These are phyloP conservation scores for Phaffia rhodozyma DNA, from an alignment of 1,284 basidiomycete species.

Conservation along the genomic window DNA sequence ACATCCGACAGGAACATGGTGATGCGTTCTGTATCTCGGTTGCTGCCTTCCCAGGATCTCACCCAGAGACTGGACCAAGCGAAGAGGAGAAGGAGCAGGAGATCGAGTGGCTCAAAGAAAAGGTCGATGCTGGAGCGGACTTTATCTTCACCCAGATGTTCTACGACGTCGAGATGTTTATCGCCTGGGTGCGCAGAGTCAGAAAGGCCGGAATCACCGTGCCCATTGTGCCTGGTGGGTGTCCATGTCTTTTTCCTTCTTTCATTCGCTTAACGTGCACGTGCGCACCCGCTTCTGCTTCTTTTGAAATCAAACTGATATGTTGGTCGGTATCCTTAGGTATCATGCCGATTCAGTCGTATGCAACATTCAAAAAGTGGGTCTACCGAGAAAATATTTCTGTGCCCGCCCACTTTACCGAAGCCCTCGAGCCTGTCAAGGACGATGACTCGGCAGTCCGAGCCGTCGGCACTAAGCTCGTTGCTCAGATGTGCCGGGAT, in stretches of 20 bases:
- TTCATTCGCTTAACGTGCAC: no score
- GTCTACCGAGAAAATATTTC: constrained; percentile 73
- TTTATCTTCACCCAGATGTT: constrained; percentile 97
- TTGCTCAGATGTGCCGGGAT: constrained; percentile 72
- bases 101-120: constrained; percentile 73
- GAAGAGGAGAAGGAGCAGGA: constrained; percentile 46
- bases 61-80: constrained; percentile 44
- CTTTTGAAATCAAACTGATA: no score
- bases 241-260: neutral
- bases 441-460: constrained; percentile 84
- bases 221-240: constrained; percentile 74
- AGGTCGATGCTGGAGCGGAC: constrained; percentile 89
- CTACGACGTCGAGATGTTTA: constrained; percentile 80
- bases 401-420: constrained; percentile 69
- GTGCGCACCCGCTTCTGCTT: no score
- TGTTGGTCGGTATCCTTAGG: constrained; percentile 19
- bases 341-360: constrained; percentile 95
- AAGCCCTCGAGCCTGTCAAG: constrained; percentile 76
- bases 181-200: constrained; percentile 71
- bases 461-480: constrained; percentile 72
- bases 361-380: constrained; percentile 90
- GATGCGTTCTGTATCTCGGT: constrained; percentile 93
- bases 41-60: constrained; percentile 71
- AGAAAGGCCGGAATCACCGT: constrained; percentile 77
- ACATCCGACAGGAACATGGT: constrained; percentile 67